phyloP scores from a whole-genome alignment of 371 early-diverging fungal species.

The Mucor velutinosus region DNA sequence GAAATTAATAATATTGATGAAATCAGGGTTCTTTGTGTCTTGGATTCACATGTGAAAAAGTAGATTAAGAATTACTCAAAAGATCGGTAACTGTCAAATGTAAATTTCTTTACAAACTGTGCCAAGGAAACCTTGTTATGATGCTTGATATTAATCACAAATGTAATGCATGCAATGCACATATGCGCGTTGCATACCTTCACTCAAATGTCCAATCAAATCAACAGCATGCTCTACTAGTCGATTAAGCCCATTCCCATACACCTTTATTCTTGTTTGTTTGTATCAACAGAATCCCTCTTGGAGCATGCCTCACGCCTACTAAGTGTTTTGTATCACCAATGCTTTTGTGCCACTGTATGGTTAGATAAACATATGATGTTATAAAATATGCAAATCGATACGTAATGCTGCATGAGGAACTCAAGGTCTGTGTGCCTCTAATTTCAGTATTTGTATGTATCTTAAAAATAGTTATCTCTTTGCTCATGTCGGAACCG shows the following conservation, averaged over 20 bases:
- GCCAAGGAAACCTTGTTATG: neutral
- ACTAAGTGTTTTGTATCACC: neutral
- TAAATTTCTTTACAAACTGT: neutral
- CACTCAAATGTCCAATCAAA: neutral
- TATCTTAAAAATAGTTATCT: slow-evolving; percentile 8
- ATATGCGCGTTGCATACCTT: neutral
- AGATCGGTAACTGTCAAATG: neutral
- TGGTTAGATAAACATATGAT: neutral
- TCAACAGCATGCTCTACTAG: neutral
- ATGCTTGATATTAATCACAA: neutral
- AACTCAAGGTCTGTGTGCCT: slow-evolving; percentile 11
- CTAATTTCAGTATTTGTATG: neutral
- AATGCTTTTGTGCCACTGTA: neutral
- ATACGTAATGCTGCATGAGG: slow-evolving; percentile 8
- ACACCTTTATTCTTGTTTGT: neutral
- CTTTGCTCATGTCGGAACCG: slow-evolving; percentile 8
- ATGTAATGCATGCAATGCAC: neutral
- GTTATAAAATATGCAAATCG: neutral
- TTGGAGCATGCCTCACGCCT: neutral
- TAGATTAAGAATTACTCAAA: neutral
- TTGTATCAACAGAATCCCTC: neutral
- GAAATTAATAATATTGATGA: neutral
- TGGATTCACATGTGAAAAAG: neutral
- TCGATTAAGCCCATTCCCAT: neutral
- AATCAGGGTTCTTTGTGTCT: neutral